A percentile compares a stretch with the other conserved stretches of the same genome.
These are phyloP conservation scores for Solanum okadae DNA, from an alignment of 257 asterid species.

Conservation along the genomic window DNA sequence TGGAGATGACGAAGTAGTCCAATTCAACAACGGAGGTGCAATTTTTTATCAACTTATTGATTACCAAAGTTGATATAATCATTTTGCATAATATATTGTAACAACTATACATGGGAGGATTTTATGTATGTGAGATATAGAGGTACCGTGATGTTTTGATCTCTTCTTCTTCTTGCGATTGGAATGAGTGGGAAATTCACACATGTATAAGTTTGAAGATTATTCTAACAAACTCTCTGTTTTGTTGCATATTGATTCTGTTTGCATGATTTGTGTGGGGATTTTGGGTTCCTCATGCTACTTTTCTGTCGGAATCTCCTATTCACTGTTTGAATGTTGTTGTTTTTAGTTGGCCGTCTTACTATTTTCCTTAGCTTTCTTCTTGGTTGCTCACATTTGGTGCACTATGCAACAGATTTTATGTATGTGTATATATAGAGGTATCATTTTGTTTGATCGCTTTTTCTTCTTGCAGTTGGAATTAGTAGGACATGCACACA, in stretches of 20 bases:
- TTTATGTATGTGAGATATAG: not conserved
- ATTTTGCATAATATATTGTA: not conserved
- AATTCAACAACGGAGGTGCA: constrained; percentile 60
- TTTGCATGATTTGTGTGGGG: not conserved
- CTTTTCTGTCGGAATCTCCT: not conserved
- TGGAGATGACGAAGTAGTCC: constrained; percentile 39
- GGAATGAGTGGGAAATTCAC: not conserved
- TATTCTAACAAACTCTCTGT: not conserved
- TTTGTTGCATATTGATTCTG: not conserved
- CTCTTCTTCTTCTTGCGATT: not conserved
- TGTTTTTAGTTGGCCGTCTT: too few relatives aligned
- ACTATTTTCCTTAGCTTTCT: not conserved
- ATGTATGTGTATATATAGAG: not conserved
- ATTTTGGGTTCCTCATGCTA: not conserved
- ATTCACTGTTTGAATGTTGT: not conserved
- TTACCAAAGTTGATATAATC: constrained; percentile 1
- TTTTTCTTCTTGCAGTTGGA: not conserved
- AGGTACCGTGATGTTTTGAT: not conserved
- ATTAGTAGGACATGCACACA: not conserved
- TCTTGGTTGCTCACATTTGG: not conserved
- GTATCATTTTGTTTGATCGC: not conserved
- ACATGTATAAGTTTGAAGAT: not conserved
- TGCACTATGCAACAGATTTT: not conserved
- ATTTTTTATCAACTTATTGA: not conserved
- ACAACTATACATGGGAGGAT: not conserved